Base-by-base conservation (phyloP, 2,329 filamentous ascomycete species). In the Polytolypa hystricis region DNA sequence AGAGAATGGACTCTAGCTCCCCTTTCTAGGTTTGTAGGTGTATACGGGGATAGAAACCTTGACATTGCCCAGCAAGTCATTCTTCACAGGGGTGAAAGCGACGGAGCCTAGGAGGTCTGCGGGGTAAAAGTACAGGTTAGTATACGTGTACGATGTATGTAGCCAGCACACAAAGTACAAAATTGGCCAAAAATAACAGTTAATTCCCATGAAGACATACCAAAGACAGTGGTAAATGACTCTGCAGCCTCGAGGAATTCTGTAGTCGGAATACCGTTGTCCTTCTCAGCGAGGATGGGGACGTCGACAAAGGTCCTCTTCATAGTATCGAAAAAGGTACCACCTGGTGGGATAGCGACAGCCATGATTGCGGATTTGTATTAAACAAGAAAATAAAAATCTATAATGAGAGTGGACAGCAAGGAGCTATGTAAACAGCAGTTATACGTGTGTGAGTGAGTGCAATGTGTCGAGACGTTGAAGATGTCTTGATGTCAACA, bases 221-320 rank as follows among this genome's bases (percentile, higher is more conserved):
- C 84, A 55, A 96, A 96, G 44, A 98, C 76, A 44, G 77, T 82
- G 36, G 81, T 82, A 59, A 96, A 66, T 39, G 83, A 79, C 72
- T 95, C 86, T 36, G 85, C 75, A 40, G 91, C 91, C 47, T 93
- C 83, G 46, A 96, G 80, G 64, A 96, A 98, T 59, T 93, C 77
- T 40, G 74, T 74, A 31, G 91, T 96, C 37, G 76, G 66, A 53
- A 96, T 78, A 42, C 78, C 81, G 66, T 85, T 81, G 63, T 77
- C 79, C 49, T 83, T 80, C 48, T 72, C 70, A 43, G 72, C 69
- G 52, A 85, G 75, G 51, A 94, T 63, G 10, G 83, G 79, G 37
- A 96, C 89, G 50, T 89, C 76, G 46, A 73, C 70, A 67, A 94
- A 98, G 52, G 82, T 89, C 58, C 73, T 73, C 69, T 83, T 82